Conservation (phyloP, 768 basidiomycete genomes). For the Mycena epipterygia region DNA sequence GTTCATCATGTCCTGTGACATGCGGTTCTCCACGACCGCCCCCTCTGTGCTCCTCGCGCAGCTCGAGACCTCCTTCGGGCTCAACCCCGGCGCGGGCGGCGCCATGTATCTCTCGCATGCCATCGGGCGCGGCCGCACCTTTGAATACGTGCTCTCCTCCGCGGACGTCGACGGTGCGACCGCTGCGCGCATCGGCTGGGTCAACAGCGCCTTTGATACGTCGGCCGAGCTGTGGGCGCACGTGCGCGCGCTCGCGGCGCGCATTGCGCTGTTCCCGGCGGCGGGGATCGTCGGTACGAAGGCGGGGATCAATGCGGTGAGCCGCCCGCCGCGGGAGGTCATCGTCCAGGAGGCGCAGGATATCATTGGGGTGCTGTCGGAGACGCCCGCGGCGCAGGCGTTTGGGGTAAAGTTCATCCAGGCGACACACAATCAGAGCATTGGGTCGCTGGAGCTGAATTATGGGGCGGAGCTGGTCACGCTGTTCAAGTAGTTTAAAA, state of each 20-base stretch:
- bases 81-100: slow-evolving; percentile 23
- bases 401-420: background rate
- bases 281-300: slow-evolving; percentile 9
- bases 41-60: slow-evolving; percentile 21
- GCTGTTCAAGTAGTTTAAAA: slow-evolving; percentile 3
- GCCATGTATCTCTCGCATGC: slow-evolving; percentile 7
- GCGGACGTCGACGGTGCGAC: too few relatives aligned
- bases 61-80: slow-evolving; percentile 17
- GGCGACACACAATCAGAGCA: too few relatives aligned
- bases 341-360: slow-evolving; percentile 13
- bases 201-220: slow-evolving; percentile 13
- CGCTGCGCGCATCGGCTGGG: slow-evolving; percentile 9
- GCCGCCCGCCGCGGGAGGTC: slow-evolving; percentile 16
- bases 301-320: too few relatives aligned
- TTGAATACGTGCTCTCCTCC: slow-evolving; percentile 13
- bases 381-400: background rate
- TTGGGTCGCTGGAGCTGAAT: slow-evolving; percentile 9
- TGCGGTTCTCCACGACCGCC: slow-evolving; percentile 13
- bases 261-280: slow-evolving; percentile 18
- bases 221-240: background rate
- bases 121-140: slow-evolving; percentile 17
- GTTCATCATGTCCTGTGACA: too few relatives aligned
- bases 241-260: slow-evolving; percentile 4
- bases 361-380: background rate
- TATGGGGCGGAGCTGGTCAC: background rate